phyloP scores from a whole-genome alignment of 1,139 yeast species.

The Scheffersomyces insectosa region DNA sequence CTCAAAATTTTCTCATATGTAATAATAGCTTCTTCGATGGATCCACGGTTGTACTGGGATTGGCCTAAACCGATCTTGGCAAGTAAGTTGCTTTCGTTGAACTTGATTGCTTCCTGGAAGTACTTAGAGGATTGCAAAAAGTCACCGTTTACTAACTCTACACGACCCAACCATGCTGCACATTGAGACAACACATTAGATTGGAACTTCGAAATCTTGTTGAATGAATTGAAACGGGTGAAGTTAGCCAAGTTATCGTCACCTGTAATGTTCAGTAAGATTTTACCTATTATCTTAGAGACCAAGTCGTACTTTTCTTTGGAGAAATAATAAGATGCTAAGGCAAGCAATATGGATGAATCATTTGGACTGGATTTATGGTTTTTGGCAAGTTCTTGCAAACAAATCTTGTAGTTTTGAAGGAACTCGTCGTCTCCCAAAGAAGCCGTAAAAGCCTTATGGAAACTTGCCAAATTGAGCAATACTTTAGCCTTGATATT shows the following conservation, averaged over 20 bases:
- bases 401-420: constrained; percentile 48
- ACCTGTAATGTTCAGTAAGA: constrained; percentile 38
- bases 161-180: constrained; percentile 83
- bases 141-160: constrained; percentile 59
- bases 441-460: constrained; percentile 59
- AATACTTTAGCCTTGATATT: constrained; percentile 67
- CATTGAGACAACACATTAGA: constrained; percentile 66
- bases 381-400: constrained; percentile 32
- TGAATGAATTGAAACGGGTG: constrained; percentile 17
- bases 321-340: constrained; percentile 58
- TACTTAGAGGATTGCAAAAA: constrained; percentile 67
- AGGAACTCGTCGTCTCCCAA: constrained; percentile 61
- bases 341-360: constrained; percentile 47
- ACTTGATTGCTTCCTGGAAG: constrained; percentile 71
- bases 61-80: constrained; percentile 87
- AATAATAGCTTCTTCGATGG: constrained; percentile 79
- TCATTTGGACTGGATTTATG: constrained; percentile 24
- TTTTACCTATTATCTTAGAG: constrained; percentile 54
- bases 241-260: constrained; percentile 25
- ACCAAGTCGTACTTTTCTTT: constrained; percentile 60
- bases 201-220: constrained; percentile 29
- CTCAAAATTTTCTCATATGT: constrained; percentile 78
- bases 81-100: constrained; percentile 60
- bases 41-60: constrained; percentile 73
- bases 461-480: constrained; percentile 68